phyloP scores from a whole-genome alignment of 805 yeast species.

The Saccharomycopsis capsularis region DNA sequence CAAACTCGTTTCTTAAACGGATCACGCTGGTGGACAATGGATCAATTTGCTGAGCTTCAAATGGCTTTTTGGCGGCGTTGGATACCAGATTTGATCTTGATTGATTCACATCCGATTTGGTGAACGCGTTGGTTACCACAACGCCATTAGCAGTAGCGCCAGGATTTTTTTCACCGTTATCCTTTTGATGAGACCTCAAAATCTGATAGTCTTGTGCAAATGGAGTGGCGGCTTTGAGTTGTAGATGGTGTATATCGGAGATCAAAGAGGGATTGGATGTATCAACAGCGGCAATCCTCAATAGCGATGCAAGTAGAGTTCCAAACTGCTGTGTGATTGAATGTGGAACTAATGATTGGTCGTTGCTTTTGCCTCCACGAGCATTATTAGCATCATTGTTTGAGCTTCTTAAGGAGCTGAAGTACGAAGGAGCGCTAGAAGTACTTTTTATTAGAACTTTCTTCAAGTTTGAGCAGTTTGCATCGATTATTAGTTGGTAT shows the following conservation, averaged over 20 bases:
- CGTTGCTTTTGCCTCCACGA: not conserved
- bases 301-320: conserved; percentile 59
- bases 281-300: conserved; percentile 44
- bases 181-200: conserved; percentile 8
- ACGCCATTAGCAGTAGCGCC: not conserved
- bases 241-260: conserved; percentile 1
- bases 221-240: conserved; percentile 8
- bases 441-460: conserved; percentile 34
- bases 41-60: conserved; percentile 36
- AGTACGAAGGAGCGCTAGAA: not conserved
- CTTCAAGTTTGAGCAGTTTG: conserved; percentile 67
- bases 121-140: not conserved
- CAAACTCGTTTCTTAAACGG: conserved; percentile 73
- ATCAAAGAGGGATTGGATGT: conserved; percentile 10
- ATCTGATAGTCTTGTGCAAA: conserved; percentile 2
- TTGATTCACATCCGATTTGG: not conserved
- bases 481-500: conserved; percentile 68
- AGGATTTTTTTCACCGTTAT: not conserved
- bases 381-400: not conserved
- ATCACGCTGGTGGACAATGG: conserved; percentile 66
- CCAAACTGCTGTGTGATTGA: conserved; percentile 76
- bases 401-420: not conserved
- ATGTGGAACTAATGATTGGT: conserved; percentile 35
- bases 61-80: conserved; percentile 28
- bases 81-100: not conserved